phyloP scores from a whole-genome alignment of 768 basidiomycete genomes.

The Russula sp. region DNA sequence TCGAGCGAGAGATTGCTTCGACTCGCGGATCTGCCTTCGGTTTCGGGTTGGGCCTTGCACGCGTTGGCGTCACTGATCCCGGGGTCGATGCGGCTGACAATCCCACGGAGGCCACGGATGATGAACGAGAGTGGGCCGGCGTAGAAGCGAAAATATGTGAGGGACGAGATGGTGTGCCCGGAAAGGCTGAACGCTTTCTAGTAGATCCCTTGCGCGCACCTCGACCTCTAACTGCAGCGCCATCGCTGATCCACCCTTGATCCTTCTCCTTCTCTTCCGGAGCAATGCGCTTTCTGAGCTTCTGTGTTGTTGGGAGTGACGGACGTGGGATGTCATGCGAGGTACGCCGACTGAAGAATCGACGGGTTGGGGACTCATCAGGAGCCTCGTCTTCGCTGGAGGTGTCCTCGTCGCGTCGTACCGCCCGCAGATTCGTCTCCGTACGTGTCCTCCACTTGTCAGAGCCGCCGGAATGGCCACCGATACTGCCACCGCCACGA shows the following conservation, averaged over 20 bases:
- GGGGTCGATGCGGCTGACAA: neutral
- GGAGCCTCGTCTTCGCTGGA: constrained; percentile 34
- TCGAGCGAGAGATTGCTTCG: constrained; percentile 19
- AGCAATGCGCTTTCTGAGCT: constrained; percentile 13
- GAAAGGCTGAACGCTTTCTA: constrained; percentile 1
- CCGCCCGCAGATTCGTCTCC: constrained; percentile 36
- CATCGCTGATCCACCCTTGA: constrained; percentile 30
- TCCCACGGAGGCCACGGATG: neutral
- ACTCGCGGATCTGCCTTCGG: constrained; percentile 19
- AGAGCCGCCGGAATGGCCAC: neutral
- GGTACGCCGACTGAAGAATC: constrained; percentile 21
- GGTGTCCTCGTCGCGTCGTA: constrained; percentile 32
- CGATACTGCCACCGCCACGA: constrained; percentile 11
- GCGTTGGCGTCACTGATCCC: constrained; percentile 4
- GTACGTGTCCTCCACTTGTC: constrained; percentile 41
- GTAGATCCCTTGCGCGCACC: constrained; percentile 20
- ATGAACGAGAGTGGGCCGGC: constrained; percentile 8
- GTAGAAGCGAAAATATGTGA: neutral
- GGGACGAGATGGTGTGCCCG: neutral
- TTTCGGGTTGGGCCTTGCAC: constrained; percentile 6
- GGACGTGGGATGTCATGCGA: constrained; percentile 14
- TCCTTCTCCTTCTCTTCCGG: constrained; percentile 18
- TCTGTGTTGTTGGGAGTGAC: neutral
- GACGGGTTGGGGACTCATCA: constrained; percentile 14
- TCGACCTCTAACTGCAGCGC: constrained; percentile 22